phyloP scores from a whole-genome alignment of 2,329 filamentous ascomycete genomes.

The Leptographium procerum region DNA sequence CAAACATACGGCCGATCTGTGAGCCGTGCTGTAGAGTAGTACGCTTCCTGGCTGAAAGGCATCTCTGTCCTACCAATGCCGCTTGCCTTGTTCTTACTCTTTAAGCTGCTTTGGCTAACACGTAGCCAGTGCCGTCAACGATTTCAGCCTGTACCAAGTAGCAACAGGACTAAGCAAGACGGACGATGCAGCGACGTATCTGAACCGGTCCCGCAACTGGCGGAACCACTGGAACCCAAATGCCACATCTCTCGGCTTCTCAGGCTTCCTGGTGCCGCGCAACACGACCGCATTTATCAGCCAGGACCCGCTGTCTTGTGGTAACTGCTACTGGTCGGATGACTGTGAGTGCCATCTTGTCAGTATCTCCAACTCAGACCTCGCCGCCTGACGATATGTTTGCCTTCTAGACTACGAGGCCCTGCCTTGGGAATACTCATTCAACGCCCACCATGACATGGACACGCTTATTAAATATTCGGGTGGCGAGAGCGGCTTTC shows the following conservation, averaged over 20 bases:
- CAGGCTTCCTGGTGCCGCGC: slow-evolving; percentile 57
- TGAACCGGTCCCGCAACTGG: slow-evolving; percentile 56
- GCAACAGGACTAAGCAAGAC: slow-evolving; percentile 40
- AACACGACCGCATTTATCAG: slow-evolving; percentile 26
- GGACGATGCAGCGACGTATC: slow-evolving; percentile 44
- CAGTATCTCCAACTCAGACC: neutral
- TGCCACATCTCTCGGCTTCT: slow-evolving; percentile 46
- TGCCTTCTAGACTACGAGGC: slow-evolving; percentile 41
- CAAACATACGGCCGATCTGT: slow-evolving; percentile 49
- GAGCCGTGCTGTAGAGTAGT: slow-evolving; percentile 54
- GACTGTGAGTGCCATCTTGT: neutral
- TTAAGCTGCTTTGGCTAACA: neutral
- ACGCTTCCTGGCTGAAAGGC: too few relatives aligned
- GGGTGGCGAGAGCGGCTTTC: slow-evolving; percentile 38
- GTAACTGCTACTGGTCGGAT: slow-evolving; percentile 56
- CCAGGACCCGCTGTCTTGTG: slow-evolving; percentile 43
- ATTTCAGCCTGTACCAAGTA: slow-evolving; percentile 56
- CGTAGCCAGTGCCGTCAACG: slow-evolving; percentile 32
- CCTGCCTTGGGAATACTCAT: slow-evolving; percentile 53
- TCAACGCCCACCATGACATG: slow-evolving; percentile 59
- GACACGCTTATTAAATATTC: slow-evolving; percentile 37
- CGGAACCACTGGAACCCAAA: slow-evolving; percentile 58
- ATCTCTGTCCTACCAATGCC: neutral
- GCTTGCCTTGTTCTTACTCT: neutral
- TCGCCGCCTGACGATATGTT: neutral